phyloP scores from a whole-genome alignment of 2,329 filamentous ascomycete species.

The Stachybotrys echinatus region DNA sequence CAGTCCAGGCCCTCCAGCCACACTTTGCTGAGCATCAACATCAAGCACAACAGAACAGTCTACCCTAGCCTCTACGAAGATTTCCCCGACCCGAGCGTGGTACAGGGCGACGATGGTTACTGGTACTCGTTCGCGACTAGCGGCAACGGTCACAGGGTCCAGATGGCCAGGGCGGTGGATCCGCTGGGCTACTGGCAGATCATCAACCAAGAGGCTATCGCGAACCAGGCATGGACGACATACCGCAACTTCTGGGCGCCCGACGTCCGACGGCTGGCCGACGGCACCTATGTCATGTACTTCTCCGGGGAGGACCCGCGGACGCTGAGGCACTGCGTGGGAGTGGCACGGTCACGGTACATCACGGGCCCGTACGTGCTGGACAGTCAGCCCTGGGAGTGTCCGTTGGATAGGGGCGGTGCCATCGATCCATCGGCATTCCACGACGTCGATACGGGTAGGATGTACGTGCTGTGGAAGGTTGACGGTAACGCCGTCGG shows the following conservation, averaged over 20 bases:
- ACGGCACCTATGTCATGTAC: constrained; percentile 55
- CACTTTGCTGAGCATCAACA: not conserved
- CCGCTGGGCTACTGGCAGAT: constrained; percentile 42
- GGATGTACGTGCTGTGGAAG: constrained; percentile 59
- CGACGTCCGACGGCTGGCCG: constrained; percentile 45
- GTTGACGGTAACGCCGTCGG: constrained; percentile 56
- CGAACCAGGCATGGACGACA: constrained; percentile 47
- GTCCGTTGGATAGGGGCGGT: constrained; percentile 47
- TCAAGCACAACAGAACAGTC: not conserved
- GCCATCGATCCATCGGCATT: constrained; percentile 61
- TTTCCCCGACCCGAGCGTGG: constrained; percentile 51
- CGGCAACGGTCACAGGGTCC: constrained; percentile 43
- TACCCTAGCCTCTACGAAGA: constrained; percentile 20
- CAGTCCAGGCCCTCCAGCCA: not conserved
- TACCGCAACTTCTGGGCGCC: constrained; percentile 55
- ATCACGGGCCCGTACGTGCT: constrained; percentile 49
- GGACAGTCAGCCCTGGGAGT: constrained; percentile 41
- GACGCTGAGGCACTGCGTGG: constrained; percentile 50
- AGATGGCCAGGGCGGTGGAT: constrained; percentile 44
- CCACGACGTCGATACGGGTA: constrained; percentile 43
- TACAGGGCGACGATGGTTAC: constrained; percentile 37
- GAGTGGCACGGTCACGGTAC: constrained; percentile 42
- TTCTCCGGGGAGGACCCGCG: constrained; percentile 44
- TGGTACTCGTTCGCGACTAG: constrained; percentile 57
- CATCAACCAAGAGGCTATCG: constrained; percentile 49